Conservation (phyloP, 164 flowering plant species). For the Chimonanthus praecox region DNA sequence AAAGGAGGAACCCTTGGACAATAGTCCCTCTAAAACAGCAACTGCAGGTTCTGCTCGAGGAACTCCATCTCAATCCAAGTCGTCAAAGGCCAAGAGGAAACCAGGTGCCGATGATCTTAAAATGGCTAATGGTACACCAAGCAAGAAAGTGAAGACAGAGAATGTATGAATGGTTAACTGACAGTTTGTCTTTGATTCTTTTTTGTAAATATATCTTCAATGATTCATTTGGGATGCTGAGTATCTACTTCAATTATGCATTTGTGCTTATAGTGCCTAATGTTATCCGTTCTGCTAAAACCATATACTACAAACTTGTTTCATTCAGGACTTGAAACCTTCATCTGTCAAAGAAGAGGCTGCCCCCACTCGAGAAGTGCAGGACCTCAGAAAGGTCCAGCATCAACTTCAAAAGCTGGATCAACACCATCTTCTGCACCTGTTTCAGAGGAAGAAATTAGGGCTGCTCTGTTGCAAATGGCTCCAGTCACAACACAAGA, state of each 20-base stretch:
- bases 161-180: constrained; percentile 17
- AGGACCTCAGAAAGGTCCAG: constrained; percentile 33
- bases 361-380: constrained; percentile 31
- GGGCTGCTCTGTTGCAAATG: constrained; percentile 63
- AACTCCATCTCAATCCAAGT: constrained; percentile 64
- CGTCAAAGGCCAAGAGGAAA: constrained; percentile 88
- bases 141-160: constrained; percentile 67
- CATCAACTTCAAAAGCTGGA: constrained; percentile 28
- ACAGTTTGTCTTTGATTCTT: neutral
- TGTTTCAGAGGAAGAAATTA: constrained; percentile 86
- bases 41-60: constrained; percentile 54
- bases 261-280: neutral
- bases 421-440: constrained; percentile 49
- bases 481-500: constrained; percentile 80
- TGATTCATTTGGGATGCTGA: too few relatives aligned
- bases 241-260: neutral
- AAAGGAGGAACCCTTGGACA: constrained; percentile 82
- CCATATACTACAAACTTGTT: neutral
- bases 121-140: constrained; percentile 44
- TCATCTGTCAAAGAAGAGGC: constrained; percentile 47
- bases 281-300: neutral
- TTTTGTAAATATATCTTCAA: neutral
- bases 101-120: constrained; percentile 65
- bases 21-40: constrained; percentile 53
- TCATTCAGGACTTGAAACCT: constrained; percentile 47